Percentiles rank a stretch among this genome's conserved stretches.
phyloP scores from a whole-genome alignment of 169 alveolate genomes.

The Miamiensis avidus region DNA sequence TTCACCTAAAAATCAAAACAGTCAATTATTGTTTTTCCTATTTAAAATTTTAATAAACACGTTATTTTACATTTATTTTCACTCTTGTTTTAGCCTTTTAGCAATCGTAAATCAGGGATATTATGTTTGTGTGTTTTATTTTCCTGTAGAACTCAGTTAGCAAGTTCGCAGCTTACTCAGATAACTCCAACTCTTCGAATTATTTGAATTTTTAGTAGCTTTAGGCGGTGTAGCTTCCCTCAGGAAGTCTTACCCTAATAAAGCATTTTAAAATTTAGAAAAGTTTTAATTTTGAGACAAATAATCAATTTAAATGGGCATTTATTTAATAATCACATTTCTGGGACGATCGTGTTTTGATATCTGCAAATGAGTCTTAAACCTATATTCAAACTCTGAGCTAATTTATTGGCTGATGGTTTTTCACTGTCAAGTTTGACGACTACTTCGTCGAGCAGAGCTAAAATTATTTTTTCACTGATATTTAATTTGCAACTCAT shows the following conservation, averaged over 20 bases:
- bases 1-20: not conserved
- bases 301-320: not conserved
- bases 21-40: no score
- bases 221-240: not conserved
- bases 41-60: no score
- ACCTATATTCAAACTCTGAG: slow-evolving; percentile 6
- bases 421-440: not conserved
- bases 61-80: not conserved
- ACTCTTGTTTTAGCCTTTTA: not conserved
- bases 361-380: slow-evolving; percentile 6
- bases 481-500: not conserved
- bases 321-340: not conserved
- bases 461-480: not conserved
- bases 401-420: slow-evolving; percentile 16
- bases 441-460: not conserved
- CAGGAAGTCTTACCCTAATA: slow-evolving; percentile 2
- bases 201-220: slow-evolving; percentile 9
- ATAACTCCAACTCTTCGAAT: not conserved
- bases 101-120: not conserved
- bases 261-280: no score
- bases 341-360: slow-evolving; percentile 6
- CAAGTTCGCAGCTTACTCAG: not conserved
- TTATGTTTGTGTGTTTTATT: not conserved
- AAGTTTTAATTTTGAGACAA: no score
- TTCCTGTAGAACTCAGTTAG: not conserved